Evolutionary conservation across 2,329 filamentous ascomycete species (phyloP).

Genomic region (Hypoxylon sp.): DNA sequence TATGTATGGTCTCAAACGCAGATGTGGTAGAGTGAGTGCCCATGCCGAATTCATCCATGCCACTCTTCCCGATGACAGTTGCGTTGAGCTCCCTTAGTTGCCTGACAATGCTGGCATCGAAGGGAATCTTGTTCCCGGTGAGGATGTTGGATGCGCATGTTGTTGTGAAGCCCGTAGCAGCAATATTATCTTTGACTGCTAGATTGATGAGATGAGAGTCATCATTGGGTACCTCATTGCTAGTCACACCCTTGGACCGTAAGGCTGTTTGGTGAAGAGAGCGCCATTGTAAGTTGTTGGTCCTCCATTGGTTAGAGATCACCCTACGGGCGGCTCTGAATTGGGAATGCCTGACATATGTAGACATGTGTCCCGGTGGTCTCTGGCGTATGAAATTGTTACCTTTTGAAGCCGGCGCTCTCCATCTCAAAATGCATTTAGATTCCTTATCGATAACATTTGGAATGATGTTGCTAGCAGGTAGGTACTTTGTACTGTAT

Average conservation of each 20-base stretch:
- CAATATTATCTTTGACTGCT: conserved; percentile 84
- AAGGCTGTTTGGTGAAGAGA: conserved; percentile 21
- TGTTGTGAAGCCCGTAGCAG: conserved; percentile 74
- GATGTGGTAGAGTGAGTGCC: conserved; percentile 84
- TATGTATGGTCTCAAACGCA: conserved; percentile 73
- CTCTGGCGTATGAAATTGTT: conserved; percentile 20
- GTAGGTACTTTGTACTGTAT: too few species aligned
- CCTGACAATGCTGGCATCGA: conserved; percentile 83
- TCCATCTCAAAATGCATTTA: conserved; percentile 5
- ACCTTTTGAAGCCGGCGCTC: neutral
- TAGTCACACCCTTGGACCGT: conserved; percentile 1
- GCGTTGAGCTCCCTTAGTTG: conserved; percentile 75
- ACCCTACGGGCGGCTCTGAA: conserved; percentile 49
- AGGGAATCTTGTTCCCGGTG: conserved; percentile 77
- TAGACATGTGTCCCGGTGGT: conserved; percentile 52
- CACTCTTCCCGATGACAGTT: conserved; percentile 81
- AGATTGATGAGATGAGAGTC: conserved; percentile 52
- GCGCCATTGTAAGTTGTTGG: conserved; percentile 31
- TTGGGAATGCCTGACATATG: conserved; percentile 51
- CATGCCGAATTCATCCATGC: conserved; percentile 98
- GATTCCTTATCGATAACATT: conserved; percentile 36
- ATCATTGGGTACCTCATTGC: neutral
- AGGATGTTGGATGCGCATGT: conserved; percentile 88
- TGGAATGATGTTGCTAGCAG: too few species aligned
- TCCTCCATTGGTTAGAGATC: conserved; percentile 46